Conservation (phyloP, 176 grass and related monocot species). For the Aegilops tauschii region DNA sequence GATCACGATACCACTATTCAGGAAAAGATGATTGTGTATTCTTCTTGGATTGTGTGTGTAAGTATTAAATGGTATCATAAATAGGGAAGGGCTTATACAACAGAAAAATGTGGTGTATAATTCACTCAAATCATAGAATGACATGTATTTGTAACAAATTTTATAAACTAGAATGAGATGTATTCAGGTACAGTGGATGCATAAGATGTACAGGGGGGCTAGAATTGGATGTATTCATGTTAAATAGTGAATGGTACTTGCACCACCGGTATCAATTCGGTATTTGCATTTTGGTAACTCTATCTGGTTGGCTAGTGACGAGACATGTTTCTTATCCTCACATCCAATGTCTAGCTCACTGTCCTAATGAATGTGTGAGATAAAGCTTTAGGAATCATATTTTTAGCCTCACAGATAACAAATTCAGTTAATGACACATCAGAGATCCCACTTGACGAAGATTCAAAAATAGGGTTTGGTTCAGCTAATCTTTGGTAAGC, state of each 20-base stretch:
- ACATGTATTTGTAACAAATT: too few relatives aligned
- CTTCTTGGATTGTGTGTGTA: too few relatives aligned
- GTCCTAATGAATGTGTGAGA: slow-evolving; percentile 27
- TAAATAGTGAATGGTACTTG: slow-evolving; percentile 32
- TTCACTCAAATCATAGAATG: too few relatives aligned
- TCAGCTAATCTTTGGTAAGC: too few relatives aligned
- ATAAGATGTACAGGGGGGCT: too few relatives aligned
- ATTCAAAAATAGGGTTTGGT: too few relatives aligned
- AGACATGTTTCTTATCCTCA: slow-evolving; percentile 16
- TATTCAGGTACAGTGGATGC: too few relatives aligned
- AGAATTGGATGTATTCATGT: neutral
- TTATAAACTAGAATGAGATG: too few relatives aligned
- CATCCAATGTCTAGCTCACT: slow-evolving; percentile 45
- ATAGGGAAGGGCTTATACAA: too few relatives aligned
- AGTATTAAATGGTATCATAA: too few relatives aligned
- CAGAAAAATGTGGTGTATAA: neutral
- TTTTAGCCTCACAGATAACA: neutral
- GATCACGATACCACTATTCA: too few relatives aligned
- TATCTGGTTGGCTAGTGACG: slow-evolving; percentile 20
- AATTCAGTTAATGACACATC: neutral
- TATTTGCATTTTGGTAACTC: slow-evolving; percentile 68
- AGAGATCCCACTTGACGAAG: neutral
- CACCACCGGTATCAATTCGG: slow-evolving; percentile 69
- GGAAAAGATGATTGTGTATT: too few relatives aligned
- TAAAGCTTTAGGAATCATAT: neutral